Evolutionary conservation across 2,329 filamentous ascomycete genomes (phyloP).

Genomic region (Clonostachys sp.): DNA sequence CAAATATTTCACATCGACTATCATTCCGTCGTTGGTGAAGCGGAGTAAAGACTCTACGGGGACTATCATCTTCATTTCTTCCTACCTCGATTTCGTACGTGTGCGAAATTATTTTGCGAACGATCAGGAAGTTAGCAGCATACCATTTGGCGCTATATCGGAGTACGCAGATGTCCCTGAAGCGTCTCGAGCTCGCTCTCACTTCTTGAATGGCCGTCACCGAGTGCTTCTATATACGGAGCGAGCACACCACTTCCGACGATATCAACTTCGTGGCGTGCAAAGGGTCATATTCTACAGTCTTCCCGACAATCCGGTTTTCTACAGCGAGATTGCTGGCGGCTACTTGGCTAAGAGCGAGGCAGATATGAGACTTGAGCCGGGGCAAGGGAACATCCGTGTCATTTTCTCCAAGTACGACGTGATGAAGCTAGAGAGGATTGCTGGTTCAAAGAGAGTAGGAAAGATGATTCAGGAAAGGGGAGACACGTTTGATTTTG

Average conservation of each 20-base stretch:
- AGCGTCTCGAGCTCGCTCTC: constrained; percentile 76
- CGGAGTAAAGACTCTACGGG: constrained; percentile 61
- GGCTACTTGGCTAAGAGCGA: constrained; percentile 60
- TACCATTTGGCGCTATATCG: constrained; percentile 70
- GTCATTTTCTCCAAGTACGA: constrained; percentile 86
- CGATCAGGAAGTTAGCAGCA: constrained; percentile 45
- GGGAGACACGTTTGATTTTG: constrained; percentile 92
- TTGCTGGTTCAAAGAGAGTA: constrained; percentile 78
- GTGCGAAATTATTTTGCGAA: constrained; percentile 89
- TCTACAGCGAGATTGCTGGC: constrained; percentile 73
- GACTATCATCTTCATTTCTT: constrained; percentile 84
- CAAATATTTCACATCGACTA: constrained; percentile 79
- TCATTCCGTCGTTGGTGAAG: constrained; percentile 72
- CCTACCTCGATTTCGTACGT: constrained; percentile 91
- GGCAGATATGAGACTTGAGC: constrained; percentile 48
- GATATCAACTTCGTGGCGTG: constrained; percentile 80
- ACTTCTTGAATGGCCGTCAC: constrained; percentile 81
- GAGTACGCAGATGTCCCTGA: constrained; percentile 82
- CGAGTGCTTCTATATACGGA: constrained; percentile 86
- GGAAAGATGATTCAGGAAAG: constrained; percentile 79
- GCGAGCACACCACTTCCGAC: constrained; percentile 91
- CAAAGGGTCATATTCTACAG: constrained; percentile 85
- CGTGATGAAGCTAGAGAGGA: constrained; percentile 78
- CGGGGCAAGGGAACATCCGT: constrained; percentile 54
- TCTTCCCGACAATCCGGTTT: constrained; percentile 80